phyloP scores from a whole-genome alignment of 352 stramenopile species.

The Paralagenidium karlingii region DNA sequence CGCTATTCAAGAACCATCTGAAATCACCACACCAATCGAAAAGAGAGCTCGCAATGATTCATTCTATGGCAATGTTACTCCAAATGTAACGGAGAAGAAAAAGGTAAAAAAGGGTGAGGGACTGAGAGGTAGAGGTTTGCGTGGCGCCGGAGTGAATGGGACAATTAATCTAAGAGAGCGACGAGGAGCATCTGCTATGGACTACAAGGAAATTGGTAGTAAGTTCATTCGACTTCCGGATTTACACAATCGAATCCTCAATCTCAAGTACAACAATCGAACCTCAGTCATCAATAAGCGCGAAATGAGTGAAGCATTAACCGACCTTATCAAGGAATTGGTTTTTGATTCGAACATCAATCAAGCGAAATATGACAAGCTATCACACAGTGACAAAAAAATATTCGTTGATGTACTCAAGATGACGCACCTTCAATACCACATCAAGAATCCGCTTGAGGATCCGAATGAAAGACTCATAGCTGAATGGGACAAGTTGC shows the following conservation, averaged over 20 bases:
- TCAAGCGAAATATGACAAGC: conserved; percentile 3
- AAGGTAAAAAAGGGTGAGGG: background rate
- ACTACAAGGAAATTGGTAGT: conserved; percentile 4
- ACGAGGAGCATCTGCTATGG: conserved; percentile 2
- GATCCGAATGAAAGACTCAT: conserved; percentile 1
- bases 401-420: conserved; percentile 2
- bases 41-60: background rate
- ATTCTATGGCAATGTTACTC: background rate
- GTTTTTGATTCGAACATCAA: conserved; percentile 5
- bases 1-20: too few relatives aligned
- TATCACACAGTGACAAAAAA: conserved; percentile 2
- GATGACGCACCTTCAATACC: conserved; percentile 2
- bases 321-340: conserved; percentile 2
- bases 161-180: conserved; percentile 1
- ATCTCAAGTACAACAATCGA: conserved; percentile 3
- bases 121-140: background rate
- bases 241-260: conserved; percentile 1
- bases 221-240: conserved; percentile 5
- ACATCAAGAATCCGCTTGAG: background rate
- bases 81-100: too few relatives aligned
- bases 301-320: background rate
- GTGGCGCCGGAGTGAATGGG: background rate
- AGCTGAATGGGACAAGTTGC: conserved; percentile 6
- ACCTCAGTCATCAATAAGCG: background rate
- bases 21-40: background rate